Base-by-base conservation (phyloP, 768 basidiomycete genomes). In the Mycena indigotica region DNA sequence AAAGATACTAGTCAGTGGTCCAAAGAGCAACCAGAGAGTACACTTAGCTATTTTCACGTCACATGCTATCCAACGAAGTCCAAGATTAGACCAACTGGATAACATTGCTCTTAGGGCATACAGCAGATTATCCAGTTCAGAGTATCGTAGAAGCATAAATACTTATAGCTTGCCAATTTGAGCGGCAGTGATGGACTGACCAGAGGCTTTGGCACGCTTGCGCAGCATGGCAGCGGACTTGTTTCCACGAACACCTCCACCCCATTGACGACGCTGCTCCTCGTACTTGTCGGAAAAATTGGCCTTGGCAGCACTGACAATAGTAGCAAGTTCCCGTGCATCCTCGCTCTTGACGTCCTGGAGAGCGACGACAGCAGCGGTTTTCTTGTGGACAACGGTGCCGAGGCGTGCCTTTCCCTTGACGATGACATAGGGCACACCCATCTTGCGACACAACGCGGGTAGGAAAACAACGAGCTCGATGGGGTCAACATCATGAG, bases 401-500 rank as follows among this genome's bases (percentile, higher is more conserved):
- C 96, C 96, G 69, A 98, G 92, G 73, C 96, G 92, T 54, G 96
- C 93, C 80, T 98, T 98, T 78, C 91, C 90, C 81, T 98, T 98
- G 67, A 96, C 95, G 65, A 99, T 97, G 63, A 95, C 93, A 78
- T 98, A 98, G 39, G 95, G 95, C 30, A 98, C 91, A 74, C 95
- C 95, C 95, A 98, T 98, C 87, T 98, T 98, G 77, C 94, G 89
- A 81, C 96, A 98, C 59, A 98, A 87, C 54, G 96, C 95, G 56
- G 96, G 96, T 60, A 98, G 84, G 88, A 93, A 98, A 77, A 99
- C 86, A 64, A 99, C 96, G 68, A 99, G 89, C 80, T 99, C 96
- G 63, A 98, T 97, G 39, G 96, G 96, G 83, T 99, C 96, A 60
- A 99, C 96, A 72, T 98, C 95, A 73, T 98, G 93, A 30, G 91